Evolutionary conservation across 768 basidiomycete genomes (phyloP), one percentile per base, ranked within the genome.

Genomic region (Russula abietina): DNA sequence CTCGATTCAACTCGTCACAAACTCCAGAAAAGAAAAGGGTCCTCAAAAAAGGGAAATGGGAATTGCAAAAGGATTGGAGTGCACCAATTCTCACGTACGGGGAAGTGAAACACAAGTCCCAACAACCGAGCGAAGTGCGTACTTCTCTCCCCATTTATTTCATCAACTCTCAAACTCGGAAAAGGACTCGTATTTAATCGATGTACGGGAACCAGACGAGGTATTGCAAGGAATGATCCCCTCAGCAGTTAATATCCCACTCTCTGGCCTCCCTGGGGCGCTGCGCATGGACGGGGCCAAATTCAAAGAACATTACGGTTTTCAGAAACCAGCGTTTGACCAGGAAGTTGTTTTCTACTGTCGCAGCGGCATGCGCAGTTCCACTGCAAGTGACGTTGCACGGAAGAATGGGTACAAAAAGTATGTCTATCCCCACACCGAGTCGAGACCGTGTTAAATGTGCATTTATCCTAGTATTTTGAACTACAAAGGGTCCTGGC

Each of bases 401-500:
- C 70, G 70, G 51, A 70, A 75, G 62, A 73, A 72, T 43, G 81
- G 81, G 2, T 82, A 73, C 66, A 74, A 68, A 39, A 77, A 78
- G 76, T 76, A 59, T 48, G 72, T 45, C 22, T 22, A 10, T 39
- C n/a, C 22, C n/a, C 19, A 19, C 36, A 22, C 17, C n/a, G 7
- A 19, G n/a, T 22, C 14, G 19, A 36, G 17, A 28, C 16, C 1
- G 7, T 32, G 6, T 22, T 59, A 19, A 19, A 51, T 38, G 32
- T 24, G 10, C 14, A 3, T 52, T 12, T 43, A 1, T 41, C n/a
- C 17, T 36, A 68, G 67, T 52, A 61, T 68, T 54, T 72, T 84
- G 61, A 94, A 93, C 70, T 96, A 93, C 72, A 82, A 82, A 67
- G 93, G 93, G 10, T 91, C 89, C 22, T 96, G 91, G 91, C 73